Evolutionary conservation across 768 basidiomycete species (phyloP).

Genomic region (Podaxis sp.): DNA sequence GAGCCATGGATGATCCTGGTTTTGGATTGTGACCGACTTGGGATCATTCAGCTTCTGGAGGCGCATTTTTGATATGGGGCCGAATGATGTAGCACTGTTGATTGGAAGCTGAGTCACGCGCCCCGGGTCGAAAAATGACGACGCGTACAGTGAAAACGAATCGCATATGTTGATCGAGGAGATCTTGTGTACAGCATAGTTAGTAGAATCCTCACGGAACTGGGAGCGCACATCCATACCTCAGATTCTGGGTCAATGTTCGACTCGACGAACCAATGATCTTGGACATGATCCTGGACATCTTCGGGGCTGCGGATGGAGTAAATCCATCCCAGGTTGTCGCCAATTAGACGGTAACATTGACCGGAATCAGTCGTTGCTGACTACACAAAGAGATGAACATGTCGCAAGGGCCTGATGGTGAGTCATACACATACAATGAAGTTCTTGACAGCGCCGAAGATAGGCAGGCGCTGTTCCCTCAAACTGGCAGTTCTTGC

Average conservation of each 20-base stretch:
- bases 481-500: not conserved
- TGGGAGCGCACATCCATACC: not conserved
- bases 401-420: not conserved
- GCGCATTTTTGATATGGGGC: conserved; percentile 11
- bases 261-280: not conserved
- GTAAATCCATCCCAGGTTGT: conserved; percentile 46
- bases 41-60: conserved; percentile 8
- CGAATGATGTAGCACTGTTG: conserved; percentile 14
- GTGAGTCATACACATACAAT: not conserved
- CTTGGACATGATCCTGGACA: not conserved
- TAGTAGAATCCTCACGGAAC: not conserved
- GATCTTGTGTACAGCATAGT: not conserved
- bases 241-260: conserved; percentile 5
- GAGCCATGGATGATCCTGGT: not conserved
- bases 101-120: conserved; percentile 8
- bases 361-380: not conserved
- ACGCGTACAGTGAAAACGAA: conserved; percentile 4
- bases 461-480: conserved; percentile 11
- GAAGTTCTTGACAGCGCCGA: conserved; percentile 9
- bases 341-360: conserved; percentile 31
- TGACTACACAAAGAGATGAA: not conserved
- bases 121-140: not conserved
- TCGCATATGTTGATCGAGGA: conserved; percentile 10
- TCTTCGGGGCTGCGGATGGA: not conserved
- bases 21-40: not conserved